Conservation (phyloP, 2,329 filamentous ascomycete species). For the Fusarium buharicum region DNA sequence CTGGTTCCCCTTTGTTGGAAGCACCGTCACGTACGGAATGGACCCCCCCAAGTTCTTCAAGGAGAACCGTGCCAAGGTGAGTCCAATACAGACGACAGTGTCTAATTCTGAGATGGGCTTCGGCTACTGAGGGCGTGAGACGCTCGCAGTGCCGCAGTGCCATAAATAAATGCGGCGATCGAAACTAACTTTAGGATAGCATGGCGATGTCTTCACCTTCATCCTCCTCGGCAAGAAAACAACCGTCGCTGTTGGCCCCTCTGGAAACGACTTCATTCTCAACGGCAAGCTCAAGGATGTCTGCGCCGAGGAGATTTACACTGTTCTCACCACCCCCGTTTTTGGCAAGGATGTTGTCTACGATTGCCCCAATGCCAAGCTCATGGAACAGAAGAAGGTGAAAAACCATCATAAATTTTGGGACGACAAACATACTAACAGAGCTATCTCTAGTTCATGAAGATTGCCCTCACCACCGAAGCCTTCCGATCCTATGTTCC, state of each 20-base stretch:
- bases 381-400: constrained; percentile 97
- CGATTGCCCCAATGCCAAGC: constrained; percentile 88
- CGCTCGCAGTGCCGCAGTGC: neutral
- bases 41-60: constrained; percentile 90
- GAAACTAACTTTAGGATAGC: constrained; percentile 58
- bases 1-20: constrained; percentile 85
- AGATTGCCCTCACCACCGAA: constrained; percentile 79
- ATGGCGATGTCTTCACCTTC: constrained; percentile 91
- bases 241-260: constrained; percentile 83
- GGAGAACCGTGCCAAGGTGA: constrained; percentile 79
- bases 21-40: constrained; percentile 93
- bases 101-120: neutral
- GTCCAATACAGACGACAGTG: constrained; percentile 31
- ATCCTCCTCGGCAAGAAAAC: constrained; percentile 88
- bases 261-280: constrained; percentile 90
- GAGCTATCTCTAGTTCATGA: constrained; percentile 72
- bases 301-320: constrained; percentile 91
- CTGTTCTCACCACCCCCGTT: constrained; percentile 74
- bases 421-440: constrained; percentile 27
- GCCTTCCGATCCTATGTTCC: constrained; percentile 80
- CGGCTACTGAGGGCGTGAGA: neutral
- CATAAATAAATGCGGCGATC: constrained; percentile 8
- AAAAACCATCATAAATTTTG: constrained; percentile 23
- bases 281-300: constrained; percentile 92
- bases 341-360: constrained; percentile 91